Percentiles rank a stretch among this genome's conserved stretches.
phyloP scores from a whole-genome alignment of 2,329 filamentous ascomycete genomes.

The Tricladium varicosporioides region DNA sequence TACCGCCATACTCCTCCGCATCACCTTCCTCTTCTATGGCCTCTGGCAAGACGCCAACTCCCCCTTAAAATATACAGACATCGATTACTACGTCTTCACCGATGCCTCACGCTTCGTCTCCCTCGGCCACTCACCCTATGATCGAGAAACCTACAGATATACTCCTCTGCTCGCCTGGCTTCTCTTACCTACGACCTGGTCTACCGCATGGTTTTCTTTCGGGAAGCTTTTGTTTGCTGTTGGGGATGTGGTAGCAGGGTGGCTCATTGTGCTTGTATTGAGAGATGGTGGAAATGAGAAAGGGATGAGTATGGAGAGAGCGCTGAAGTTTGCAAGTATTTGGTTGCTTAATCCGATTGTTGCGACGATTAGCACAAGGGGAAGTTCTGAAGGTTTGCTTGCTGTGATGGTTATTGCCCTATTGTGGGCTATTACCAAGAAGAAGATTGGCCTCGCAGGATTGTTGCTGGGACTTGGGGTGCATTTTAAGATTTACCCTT shows the following conservation, averaged over 20 bases:
- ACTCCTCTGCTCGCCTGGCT: constrained; percentile 93
- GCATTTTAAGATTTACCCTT: constrained; percentile 98
- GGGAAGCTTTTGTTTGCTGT: constrained; percentile 85
- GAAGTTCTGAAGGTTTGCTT: constrained; percentile 87
- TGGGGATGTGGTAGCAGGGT: constrained; percentile 82
- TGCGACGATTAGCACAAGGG: constrained; percentile 90
- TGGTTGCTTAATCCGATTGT: constrained; percentile 99
- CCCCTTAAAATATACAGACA: constrained; percentile 95
- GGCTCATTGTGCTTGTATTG: constrained; percentile 64
- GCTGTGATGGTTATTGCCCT: constrained; percentile 81
- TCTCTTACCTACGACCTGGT: constrained; percentile 73
- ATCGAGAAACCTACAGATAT: constrained; percentile 92
- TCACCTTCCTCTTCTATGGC: constrained; percentile 78
- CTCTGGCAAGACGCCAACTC: constrained; percentile 90
- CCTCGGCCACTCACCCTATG: constrained; percentile 72
- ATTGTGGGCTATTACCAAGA: constrained; percentile 74
- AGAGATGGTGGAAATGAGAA: constrained; percentile 25
- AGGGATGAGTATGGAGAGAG: constrained; percentile 43
- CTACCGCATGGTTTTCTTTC: constrained; percentile 63
- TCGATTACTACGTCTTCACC: constrained; percentile 98
- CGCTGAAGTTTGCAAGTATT: constrained; percentile 76
- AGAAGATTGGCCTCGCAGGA: constrained; percentile 64
- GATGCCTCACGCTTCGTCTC: constrained; percentile 80
- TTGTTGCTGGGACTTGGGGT: constrained; percentile 77
- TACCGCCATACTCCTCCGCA: constrained; percentile 63